These are phyloP conservation scores for Favolaschia claudopus DNA, from an alignment of 768 basidiomycete species.

Conservation along the genomic window DNA sequence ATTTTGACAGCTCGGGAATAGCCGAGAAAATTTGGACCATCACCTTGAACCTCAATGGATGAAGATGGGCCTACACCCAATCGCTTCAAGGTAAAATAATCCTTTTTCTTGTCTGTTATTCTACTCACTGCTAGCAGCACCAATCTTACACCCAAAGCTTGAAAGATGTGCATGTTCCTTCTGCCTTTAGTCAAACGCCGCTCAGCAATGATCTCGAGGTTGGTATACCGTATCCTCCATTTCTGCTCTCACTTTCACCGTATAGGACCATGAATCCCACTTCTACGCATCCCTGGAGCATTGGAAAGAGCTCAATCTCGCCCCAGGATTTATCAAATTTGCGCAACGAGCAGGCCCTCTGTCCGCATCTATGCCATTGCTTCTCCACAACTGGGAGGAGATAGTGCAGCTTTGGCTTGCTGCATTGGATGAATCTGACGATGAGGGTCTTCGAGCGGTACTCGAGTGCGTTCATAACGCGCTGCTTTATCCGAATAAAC, in stretches of 20 bases:
- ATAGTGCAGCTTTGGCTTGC: slow-evolving; percentile 71
- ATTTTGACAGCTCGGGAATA: background rate
- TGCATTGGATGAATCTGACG: slow-evolving; percentile 65
- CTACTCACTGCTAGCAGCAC: slow-evolving; percentile 51
- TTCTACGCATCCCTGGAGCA: slow-evolving; percentile 78
- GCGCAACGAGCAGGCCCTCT: slow-evolving; percentile 65
- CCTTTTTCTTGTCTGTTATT: background rate
- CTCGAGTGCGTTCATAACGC: slow-evolving; percentile 67
- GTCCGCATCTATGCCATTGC: slow-evolving; percentile 78
- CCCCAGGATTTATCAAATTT: slow-evolving; percentile 77
- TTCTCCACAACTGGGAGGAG: slow-evolving; percentile 81
- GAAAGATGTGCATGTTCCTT: slow-evolving; percentile 76
- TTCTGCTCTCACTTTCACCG: slow-evolving; percentile 31
- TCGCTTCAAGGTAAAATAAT: slow-evolving; percentile 55
- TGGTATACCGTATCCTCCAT: slow-evolving; percentile 27
- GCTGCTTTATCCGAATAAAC: slow-evolving; percentile 2
- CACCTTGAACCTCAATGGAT: slow-evolving; percentile 18
- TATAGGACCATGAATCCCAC: slow-evolving; percentile 78
- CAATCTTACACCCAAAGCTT: slow-evolving; percentile 75
- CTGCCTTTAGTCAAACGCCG: slow-evolving; percentile 61
- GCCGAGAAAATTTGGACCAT: slow-evolving; percentile 7
- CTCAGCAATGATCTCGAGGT: slow-evolving; percentile 70
- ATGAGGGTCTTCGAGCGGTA: slow-evolving; percentile 76
- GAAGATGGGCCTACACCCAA: slow-evolving; percentile 47
- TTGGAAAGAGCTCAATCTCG: slow-evolving; percentile 83